Conservation (phyloP, 2,329 filamentous ascomycete genomes). For the Zymoseptoria pseudotritici region DNA sequence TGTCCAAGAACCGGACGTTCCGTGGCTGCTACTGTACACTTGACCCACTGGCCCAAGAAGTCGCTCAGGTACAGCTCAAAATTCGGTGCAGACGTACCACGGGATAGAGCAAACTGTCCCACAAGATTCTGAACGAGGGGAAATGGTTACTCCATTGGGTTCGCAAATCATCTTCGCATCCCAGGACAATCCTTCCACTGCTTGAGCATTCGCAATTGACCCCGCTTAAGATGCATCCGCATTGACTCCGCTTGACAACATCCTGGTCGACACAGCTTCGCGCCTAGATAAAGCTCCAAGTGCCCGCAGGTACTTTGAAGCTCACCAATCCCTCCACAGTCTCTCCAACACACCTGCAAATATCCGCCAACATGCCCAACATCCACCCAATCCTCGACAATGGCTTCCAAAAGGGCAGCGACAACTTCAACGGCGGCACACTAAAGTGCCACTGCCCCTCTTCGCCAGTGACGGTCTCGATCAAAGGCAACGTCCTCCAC, state of each 20-base stretch:
- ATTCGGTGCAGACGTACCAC: background rate
- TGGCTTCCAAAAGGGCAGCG: constrained; percentile 50
- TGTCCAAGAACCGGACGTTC: background rate
- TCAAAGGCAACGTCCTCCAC: constrained; percentile 54
- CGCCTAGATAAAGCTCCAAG: background rate
- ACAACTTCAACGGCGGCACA: constrained; percentile 52
- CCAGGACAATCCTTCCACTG: background rate
- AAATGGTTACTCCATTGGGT: background rate
- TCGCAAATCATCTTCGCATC: background rate
- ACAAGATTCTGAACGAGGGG: background rate
- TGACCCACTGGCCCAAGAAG: background rate
- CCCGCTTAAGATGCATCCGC: background rate
- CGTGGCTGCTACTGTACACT: background rate
- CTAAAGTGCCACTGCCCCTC: constrained; percentile 54
- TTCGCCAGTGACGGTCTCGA: constrained; percentile 51
- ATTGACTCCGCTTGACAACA: background rate
- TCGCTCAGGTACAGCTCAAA: background rate
- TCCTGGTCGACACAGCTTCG: background rate
- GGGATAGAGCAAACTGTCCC: background rate
- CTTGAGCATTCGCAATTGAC: background rate
- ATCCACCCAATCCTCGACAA: constrained; percentile 58
- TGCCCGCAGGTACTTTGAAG: background rate
- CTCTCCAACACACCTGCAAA: background rate
- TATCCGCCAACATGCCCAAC: constrained; percentile 4
- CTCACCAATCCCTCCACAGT: background rate